phyloP scores from a whole-genome alignment of 352 stramenopile genomes.

The Pythium oligandrum region DNA sequence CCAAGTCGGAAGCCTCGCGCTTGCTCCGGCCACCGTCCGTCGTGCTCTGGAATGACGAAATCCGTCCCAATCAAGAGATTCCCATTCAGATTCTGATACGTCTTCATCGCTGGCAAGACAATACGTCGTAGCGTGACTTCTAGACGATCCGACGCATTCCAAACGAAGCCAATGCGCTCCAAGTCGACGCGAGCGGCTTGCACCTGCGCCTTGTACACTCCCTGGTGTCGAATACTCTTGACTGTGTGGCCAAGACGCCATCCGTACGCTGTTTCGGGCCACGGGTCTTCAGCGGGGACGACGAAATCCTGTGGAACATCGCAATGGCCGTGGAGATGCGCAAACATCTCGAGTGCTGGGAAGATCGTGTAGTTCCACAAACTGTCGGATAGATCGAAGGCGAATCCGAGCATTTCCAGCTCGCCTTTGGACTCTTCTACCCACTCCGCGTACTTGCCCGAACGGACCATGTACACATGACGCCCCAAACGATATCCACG shows the following conservation, averaged over 20 bases:
- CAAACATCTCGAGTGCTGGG: constrained; percentile 80
- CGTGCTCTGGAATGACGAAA: constrained; percentile 64
- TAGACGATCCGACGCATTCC: constrained; percentile 71
- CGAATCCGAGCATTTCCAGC: constrained; percentile 56
- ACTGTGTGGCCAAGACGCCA: constrained; percentile 88
- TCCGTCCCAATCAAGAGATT: constrained; percentile 51
- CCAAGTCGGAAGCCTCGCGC: constrained; percentile 61
- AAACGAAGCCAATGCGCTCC: constrained; percentile 90
- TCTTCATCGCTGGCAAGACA: constrained; percentile 52
- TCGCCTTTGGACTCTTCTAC: constrained; percentile 28
- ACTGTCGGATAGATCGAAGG: constrained; percentile 52
- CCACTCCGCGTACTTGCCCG: constrained; percentile 49
- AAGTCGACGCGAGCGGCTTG: constrained; percentile 64
- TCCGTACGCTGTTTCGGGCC: constrained; percentile 79
- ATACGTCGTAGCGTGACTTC: constrained; percentile 47
- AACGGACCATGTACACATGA: constrained; percentile 65
- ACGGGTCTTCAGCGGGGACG: constrained; percentile 67
- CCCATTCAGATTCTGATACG: constrained; percentile 41
- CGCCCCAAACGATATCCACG: constrained; percentile 54
- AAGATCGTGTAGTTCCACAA: constrained; percentile 64
- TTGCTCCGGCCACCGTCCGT: constrained; percentile 43
- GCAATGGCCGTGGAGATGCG: constrained; percentile 82
- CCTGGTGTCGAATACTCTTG: constrained; percentile 85
- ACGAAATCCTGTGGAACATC: constrained; percentile 91
- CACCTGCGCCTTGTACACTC: constrained; percentile 79